These are phyloP conservation scores for Talinum fruticosum DNA, from an alignment of 148 eudicot species.

Conservation along the genomic window DNA sequence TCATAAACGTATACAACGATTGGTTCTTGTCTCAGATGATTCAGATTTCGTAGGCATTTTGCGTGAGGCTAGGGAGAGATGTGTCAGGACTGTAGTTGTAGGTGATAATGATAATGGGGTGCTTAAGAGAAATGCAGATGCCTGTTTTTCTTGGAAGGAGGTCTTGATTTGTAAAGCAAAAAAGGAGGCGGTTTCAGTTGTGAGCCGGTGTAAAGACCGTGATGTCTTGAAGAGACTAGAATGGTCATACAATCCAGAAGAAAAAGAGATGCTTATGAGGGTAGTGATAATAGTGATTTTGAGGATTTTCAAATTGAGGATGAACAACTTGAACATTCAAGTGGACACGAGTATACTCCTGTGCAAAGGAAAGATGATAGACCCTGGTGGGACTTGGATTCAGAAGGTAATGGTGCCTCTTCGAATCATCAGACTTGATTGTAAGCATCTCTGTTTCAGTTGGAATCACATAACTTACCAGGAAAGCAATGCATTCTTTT, in stretches of 20 bases:
- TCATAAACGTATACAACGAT: conserved; percentile 38
- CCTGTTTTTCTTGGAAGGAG: conserved; percentile 80
- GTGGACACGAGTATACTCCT: conserved; percentile 24
- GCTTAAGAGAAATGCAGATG: conserved; percentile 71
- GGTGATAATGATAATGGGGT: conserved; percentile 68
- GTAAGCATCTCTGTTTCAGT: not conserved
- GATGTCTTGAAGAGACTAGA: conserved; percentile 68
- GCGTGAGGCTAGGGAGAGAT: conserved; percentile 74
- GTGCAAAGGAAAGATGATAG: conserved; percentile 14
- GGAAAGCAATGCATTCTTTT: not conserved
- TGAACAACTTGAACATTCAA: conserved; percentile 27
- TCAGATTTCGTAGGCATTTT: conserved; percentile 57
- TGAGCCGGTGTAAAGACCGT: conserved; percentile 72
- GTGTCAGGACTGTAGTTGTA: conserved; percentile 76
- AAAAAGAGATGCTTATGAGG: conserved; percentile 27
- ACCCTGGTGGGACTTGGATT: conserved; percentile 45
- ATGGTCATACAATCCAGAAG: conserved; percentile 64
- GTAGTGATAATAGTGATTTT: conserved; percentile 23
- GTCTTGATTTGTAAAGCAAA: conserved; percentile 70
- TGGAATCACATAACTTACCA: not conserved
- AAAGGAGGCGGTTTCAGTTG: conserved; percentile 60
- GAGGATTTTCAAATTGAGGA: conserved; percentile 30
- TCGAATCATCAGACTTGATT: conserved; percentile 9
- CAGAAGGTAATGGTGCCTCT: conserved; percentile 17
- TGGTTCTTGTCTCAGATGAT: conserved; percentile 85